Evolutionary conservation across 1,284 basidiomycete species (phyloP).

Genomic region (Irpex sp.): DNA sequence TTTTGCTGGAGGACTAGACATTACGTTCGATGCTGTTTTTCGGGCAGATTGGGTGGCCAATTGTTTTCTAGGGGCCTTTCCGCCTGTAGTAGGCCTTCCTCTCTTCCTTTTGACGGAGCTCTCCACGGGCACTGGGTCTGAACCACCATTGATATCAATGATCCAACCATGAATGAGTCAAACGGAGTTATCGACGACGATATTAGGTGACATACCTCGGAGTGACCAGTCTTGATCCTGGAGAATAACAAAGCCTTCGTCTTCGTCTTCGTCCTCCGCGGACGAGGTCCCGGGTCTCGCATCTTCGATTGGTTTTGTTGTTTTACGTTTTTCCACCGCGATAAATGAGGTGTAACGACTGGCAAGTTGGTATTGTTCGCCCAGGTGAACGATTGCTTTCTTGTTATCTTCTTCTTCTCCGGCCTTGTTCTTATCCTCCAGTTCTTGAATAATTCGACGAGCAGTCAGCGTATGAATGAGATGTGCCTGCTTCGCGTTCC

Average conservation of each 20-base stretch:
- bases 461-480: constrained; percentile 10
- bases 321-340: constrained; percentile 8
- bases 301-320: background rate
- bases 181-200: background rate
- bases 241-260: background rate
- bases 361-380: constrained; percentile 13
- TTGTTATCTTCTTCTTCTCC: background rate
- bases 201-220: too few relatives aligned
- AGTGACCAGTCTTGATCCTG: constrained; percentile 10
- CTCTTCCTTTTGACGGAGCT: background rate
- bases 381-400: constrained; percentile 3
- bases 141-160: too few relatives aligned
- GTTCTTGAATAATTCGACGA: constrained; percentile 9
- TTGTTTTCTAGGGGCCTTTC: background rate
- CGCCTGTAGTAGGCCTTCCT: background rate
- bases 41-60: background rate
- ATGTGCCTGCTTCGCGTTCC: background rate
- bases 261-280: background rate
- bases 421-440: constrained; percentile 6
- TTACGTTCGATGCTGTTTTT: background rate
- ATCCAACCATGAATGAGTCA: background rate
- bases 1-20: background rate
- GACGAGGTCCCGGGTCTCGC: constrained; percentile 1
- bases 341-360: constrained; percentile 13
- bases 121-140: background rate